Base-by-base conservation (phyloP, 495 filamentous ascomycete species). In the Neurospora discreta region DNA sequence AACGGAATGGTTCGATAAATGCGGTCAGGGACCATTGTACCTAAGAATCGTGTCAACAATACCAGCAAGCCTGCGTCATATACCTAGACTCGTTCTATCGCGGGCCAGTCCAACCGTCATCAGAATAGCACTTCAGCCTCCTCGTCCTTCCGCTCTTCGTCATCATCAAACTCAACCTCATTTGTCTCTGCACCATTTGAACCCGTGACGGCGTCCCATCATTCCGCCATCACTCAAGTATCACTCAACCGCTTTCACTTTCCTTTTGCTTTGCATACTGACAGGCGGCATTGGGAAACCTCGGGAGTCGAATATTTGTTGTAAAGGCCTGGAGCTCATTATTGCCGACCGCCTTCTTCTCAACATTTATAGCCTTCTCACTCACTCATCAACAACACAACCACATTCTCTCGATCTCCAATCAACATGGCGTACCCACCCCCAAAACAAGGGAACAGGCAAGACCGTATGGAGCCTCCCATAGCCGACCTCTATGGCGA, bases 1-100 rank as follows among this genome's bases (percentile, higher is more conserved):
- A 52, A 15, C 44, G 44, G 23, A 11, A 23, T 20, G 43, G 20
- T 52, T 52, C 11, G 20, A 52, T 52, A 52, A 0, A 20, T 20
- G 11, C 44, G 20, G 44, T 23, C 44, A n/a, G 80, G 80, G 13
- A 76, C 84, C 20, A 39, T 77, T 73, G 73, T 74, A n/a, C n/a
- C n/a, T n/a, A 60, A 77, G 80, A 75, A 73, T 70, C 10, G 3
- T 76, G 74, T 68, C 78, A 75, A 41, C 74, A 76, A 52, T 78
- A 78, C 68, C 77, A 73, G 41, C 41, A 40, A 73, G 39, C 74
- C 78, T 75, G 20, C 83, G 74, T 43, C 84, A 43, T 84, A 85
- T 80, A n/a, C n/a, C n/a, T n/a, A 74, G 38, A 86, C 82, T 73
- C 86, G 79, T 81, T 87, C 83, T 81, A 73, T 82, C 87, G 76